Evolutionary conservation across 768 basidiomycete genomes (phyloP), one percentile per base, ranked within the genome.

Genomic region (Pleurotus citrinopileatus): DNA sequence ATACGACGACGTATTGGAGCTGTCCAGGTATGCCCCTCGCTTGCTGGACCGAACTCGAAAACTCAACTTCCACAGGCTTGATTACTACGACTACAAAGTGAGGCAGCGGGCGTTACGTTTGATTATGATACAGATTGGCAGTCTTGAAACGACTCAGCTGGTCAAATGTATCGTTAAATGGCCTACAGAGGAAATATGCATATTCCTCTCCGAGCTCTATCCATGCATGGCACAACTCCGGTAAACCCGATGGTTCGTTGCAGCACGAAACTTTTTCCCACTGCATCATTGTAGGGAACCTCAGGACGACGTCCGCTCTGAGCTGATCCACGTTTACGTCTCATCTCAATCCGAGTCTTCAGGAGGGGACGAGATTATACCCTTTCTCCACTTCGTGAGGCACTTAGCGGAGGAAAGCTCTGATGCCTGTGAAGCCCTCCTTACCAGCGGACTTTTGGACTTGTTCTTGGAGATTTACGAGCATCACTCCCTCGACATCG

Each of bases 61-160:
- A 22, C 7, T 29, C 13, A 15, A 10, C 43, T 2, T 6, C 17
- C 13, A 1, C 27, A 59, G 57, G 40, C 38, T 56, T 23, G 55
- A 56, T 36, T 55, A 50, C 28, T 59, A 59, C 44, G 55, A 55
- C 28, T 34, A 13, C 9, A 59, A 59, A 47, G 55, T 59, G 8
- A 55, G 57, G n/a, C 48, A 51, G 17, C 55, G 53, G 38, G 57
- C 57, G 3, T 38, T 59, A 15, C 55, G 43, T 22, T 9, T 59
- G 32, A 53, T 59, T 15, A 55, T 59, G 55, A 59, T 59, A 32
- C 57, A 59, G 40, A 59, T 59, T 32, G 57, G 51, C 12, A 55
- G 57, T 45, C 55, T 55, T 22, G 57, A 55, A 46, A 53, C 57
- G 7, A 22, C 22, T 34, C 55, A 59, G 27, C 46, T 59, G 12